Conservation (phyloP, 2,329 filamentous ascomycete genomes). For the Fusarium azukiicola region DNA sequence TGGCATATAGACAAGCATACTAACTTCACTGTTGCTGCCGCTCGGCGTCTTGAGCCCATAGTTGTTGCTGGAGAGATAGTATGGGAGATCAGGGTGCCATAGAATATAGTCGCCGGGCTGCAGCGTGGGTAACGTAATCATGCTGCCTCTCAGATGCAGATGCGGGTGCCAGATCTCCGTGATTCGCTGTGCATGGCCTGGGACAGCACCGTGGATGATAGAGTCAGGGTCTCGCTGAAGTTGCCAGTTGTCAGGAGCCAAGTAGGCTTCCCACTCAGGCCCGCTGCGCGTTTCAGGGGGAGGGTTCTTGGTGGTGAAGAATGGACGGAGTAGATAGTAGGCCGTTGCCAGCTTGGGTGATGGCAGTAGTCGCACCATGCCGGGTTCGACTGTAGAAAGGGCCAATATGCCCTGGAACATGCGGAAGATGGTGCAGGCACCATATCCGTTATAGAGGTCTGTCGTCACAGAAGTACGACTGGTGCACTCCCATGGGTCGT, state of each 20-base stretch:
- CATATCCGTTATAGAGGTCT: conserved; percentile 79
- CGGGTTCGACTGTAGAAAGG: conserved; percentile 78
- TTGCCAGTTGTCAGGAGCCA: conserved; percentile 69
- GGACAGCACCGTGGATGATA: conserved; percentile 79
- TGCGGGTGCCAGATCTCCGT: conserved; percentile 80
- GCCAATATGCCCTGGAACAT: conserved; percentile 80
- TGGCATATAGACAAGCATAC: conserved; percentile 77
- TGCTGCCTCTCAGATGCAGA: conserved; percentile 73
- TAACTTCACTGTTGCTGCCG: conserved; percentile 59
- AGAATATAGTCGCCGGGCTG: conserved; percentile 78
- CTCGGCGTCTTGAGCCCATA: conserved; percentile 55
- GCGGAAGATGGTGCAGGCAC: conserved; percentile 78
- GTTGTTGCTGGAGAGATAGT: conserved; percentile 72
- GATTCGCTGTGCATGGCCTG: conserved; percentile 78
- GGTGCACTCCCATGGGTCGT: conserved; percentile 77
- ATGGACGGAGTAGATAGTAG: conserved; percentile 85
- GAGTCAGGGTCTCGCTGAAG: conserved; percentile 74
- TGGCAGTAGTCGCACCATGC: conserved; percentile 86
- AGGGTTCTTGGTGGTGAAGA: conserved; percentile 71
- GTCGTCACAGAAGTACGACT: conserved; percentile 74
- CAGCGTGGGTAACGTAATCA: conserved; percentile 76
- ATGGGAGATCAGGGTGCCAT: conserved; percentile 79
- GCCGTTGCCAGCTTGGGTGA: conserved; percentile 88
- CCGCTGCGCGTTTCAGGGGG: conserved; percentile 65
- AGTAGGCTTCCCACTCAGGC: conserved; percentile 72